Evolutionary conservation across 805 yeast genomes (phyloP).

Genomic region (Pichia rugopelliculosa): DNA sequence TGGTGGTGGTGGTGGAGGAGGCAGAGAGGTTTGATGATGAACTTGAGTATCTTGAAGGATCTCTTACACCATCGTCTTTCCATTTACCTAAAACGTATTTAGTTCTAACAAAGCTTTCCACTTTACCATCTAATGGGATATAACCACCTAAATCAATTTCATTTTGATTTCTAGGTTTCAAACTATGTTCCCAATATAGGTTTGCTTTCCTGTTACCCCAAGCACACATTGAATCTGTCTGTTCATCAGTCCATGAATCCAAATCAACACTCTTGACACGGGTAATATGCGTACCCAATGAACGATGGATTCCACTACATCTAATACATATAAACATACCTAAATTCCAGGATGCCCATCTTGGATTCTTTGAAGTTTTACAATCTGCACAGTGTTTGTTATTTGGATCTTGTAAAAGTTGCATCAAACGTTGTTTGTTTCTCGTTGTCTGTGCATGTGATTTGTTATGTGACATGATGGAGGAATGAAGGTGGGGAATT

Average conservation of each 20-base stretch:
- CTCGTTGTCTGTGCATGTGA: constrained; percentile 29
- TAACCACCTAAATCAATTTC: constrained; percentile 31
- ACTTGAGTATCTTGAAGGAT: constrained; percentile 35
- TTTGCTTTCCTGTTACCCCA: constrained; percentile 88
- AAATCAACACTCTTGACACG: constrained; percentile 89
- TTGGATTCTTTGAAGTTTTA: constrained; percentile 79
- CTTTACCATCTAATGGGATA: constrained; percentile 74
- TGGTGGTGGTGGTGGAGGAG: not conserved
- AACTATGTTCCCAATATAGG: constrained; percentile 71
- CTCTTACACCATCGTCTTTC: constrained; percentile 43
- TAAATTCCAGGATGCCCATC: constrained; percentile 97
- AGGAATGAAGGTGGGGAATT: not conserved
- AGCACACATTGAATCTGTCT: constrained; percentile 67
- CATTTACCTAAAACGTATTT: constrained; percentile 90
- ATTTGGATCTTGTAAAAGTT: constrained; percentile 66
- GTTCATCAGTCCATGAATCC: constrained; percentile 96
- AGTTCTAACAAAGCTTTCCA: constrained; percentile 84
- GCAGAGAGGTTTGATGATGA: constrained; percentile 1
- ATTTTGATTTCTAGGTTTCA: constrained; percentile 2
- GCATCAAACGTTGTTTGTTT: constrained; percentile 65
- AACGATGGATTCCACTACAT: constrained; percentile 93
- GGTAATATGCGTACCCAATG: constrained; percentile 93
- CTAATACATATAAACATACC: constrained; percentile 91
- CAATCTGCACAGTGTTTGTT: constrained; percentile 88
- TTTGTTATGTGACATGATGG: constrained; percentile 15